phyloP scores from a whole-genome alignment of 2,329 filamentous ascomycete genomes.

The Taxawa tesnikishii region DNA sequence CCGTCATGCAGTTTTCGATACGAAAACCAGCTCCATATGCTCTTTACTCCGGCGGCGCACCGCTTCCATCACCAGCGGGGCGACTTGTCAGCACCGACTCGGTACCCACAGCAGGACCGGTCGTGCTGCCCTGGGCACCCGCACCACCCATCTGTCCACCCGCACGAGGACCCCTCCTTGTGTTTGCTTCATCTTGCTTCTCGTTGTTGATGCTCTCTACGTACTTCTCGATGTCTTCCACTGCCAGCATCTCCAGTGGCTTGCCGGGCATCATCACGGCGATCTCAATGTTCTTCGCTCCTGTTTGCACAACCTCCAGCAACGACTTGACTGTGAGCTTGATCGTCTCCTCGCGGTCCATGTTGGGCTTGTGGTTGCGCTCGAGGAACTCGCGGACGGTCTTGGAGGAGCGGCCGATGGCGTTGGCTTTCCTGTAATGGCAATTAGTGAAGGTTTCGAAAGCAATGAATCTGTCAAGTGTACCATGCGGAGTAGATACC shows the following conservation, averaged over 20 bases:
- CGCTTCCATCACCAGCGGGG: slow-evolving; percentile 20
- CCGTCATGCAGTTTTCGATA: slow-evolving; percentile 1
- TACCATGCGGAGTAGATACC: slow-evolving; percentile 99
- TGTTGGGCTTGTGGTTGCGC: slow-evolving; percentile 95
- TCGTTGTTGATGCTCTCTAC: slow-evolving; percentile 99
- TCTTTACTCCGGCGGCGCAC: slow-evolving; percentile 9
- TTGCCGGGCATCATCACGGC: slow-evolving; percentile 94
- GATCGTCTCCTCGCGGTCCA: slow-evolving; percentile 93
- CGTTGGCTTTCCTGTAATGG: slow-evolving; percentile 81
- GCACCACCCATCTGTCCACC: slow-evolving; percentile 13
- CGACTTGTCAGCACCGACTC: slow-evolving; percentile 22
- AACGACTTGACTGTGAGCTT: slow-evolving; percentile 96
- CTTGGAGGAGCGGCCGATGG: slow-evolving; percentile 96
- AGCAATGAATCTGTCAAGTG: too few species aligned
- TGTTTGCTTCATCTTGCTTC: slow-evolving; percentile 96
- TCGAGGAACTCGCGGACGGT: slow-evolving; percentile 97
- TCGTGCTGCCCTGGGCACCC: slow-evolving; percentile 9
- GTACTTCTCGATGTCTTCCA: slow-evolving; percentile 92
- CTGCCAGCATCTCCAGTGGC: slow-evolving; percentile 80
- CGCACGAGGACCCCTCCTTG: slow-evolving; percentile 67
- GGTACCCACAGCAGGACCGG: slow-evolving; percentile 13
- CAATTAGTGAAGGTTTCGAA: neutral
- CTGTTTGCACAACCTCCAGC: slow-evolving; percentile 94
- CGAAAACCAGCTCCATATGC: neutral
- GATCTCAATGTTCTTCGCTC: slow-evolving; percentile 99